phyloP scores from a whole-genome alignment of 805 yeast species.

The Komagataella kurtzmanii region DNA sequence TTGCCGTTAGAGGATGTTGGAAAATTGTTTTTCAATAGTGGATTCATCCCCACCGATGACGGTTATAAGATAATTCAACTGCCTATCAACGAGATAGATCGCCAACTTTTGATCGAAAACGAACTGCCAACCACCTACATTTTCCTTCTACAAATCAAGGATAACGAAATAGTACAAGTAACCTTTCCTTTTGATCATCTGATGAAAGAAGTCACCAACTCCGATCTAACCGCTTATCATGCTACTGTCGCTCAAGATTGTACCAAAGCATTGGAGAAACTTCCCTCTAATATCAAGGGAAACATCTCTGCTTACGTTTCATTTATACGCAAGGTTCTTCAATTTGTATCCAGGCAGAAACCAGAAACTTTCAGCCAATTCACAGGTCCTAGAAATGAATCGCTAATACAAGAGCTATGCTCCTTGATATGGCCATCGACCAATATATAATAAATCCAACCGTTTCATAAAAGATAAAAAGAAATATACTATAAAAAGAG shows the following conservation, averaged over 20 bases:
- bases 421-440: neutral
- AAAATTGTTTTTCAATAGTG: conserved; percentile 26
- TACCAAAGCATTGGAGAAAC: neutral
- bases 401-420: neutral
- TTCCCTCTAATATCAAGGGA: neutral
- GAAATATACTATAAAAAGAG: neutral
- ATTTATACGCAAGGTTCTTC: neutral
- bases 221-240: neutral
- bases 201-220: neutral
- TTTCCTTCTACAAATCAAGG: neutral
- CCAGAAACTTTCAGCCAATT: neutral
- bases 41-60: conserved; percentile 26
- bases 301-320: neutral
- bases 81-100: neutral
- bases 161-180: neutral
- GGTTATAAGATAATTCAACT: neutral
- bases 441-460: neutral
- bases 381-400: neutral
- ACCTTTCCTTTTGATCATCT: neutral
- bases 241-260: neutral
- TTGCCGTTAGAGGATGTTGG: conserved; percentile 27
- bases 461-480: neutral
- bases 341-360: neutral
- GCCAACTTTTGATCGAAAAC: neutral
- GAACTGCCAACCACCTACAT: neutral